A percentile compares a stretch with the other conserved stretches of the same genome.
Conservation (phyloP, 1,139 yeast species). For the Pichia sp. region DNA sequence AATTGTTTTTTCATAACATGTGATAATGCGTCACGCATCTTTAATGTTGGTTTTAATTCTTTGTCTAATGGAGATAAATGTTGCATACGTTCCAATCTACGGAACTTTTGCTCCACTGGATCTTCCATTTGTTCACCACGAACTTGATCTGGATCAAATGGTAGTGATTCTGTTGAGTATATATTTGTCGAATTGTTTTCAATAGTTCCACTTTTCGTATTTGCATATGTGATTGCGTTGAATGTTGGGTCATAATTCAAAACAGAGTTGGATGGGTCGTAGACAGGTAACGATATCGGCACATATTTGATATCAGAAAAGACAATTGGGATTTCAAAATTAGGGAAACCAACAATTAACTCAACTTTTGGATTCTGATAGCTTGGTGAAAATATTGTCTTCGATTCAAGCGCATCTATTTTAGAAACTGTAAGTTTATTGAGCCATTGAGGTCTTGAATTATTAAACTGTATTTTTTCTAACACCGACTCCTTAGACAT, state of each 20-base stretch:
- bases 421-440: constrained; percentile 65
- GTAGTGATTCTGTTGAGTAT: constrained; percentile 13
- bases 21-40: constrained; percentile 70
- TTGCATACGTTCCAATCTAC: constrained; percentile 80
- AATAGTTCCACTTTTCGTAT: constrained; percentile 32
- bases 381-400: constrained; percentile 27
- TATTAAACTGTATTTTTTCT: constrained; percentile 5
- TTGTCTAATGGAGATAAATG: constrained; percentile 75
- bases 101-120: constrained; percentile 85
- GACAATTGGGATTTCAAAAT: constrained; percentile 79
- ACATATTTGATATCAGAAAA: constrained; percentile 60
- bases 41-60: constrained; percentile 87
- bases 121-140: constrained; percentile 47
- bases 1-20: constrained; percentile 76
- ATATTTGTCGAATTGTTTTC: constrained; percentile 2
- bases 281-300: constrained; percentile 31
- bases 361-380: not conserved
- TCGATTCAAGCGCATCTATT: constrained; percentile 36
- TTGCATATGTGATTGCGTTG: constrained; percentile 29
- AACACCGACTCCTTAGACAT: not conserved
- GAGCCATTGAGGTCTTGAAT: constrained; percentile 59
- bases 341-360: constrained; percentile 66
- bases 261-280: constrained; percentile 21
- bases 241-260: constrained; percentile 25
- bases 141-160: constrained; percentile 64